Percentiles rank a stretch among this genome's conserved stretches.
Evolutionary conservation across 306 rosid genomes (phyloP).

Genomic region (Quercus rubra): DNA sequence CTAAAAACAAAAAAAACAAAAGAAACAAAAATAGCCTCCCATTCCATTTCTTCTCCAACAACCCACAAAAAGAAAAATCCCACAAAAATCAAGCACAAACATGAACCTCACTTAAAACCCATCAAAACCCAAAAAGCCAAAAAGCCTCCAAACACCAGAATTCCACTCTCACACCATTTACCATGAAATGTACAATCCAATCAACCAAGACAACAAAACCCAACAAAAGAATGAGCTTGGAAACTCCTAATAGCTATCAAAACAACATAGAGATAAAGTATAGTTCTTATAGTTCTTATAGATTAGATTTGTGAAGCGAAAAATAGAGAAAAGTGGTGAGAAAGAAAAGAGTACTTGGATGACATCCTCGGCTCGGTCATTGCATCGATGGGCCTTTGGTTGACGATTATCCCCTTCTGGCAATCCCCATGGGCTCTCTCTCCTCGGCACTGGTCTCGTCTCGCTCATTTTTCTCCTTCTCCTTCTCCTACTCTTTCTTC

Average conservation of each 20-base stretch:
- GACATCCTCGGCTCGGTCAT: constrained; percentile 87
- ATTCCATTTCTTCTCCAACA: background rate
- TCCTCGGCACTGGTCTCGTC: constrained; percentile 78
- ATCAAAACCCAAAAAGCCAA: constrained; percentile 1
- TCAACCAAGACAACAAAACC: background rate
- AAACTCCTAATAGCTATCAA: background rate
- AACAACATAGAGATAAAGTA: background rate
- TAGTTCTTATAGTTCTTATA: background rate
- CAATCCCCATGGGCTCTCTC: constrained; percentile 95
- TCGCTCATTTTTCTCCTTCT: constrained; percentile 45
- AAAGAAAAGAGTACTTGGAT: constrained; percentile 48
- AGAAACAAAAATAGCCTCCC: background rate
- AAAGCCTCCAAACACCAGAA: background rate
- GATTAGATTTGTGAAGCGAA: background rate
- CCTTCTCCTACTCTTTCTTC: background rate
- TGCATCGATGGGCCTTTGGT: constrained; percentile 94
- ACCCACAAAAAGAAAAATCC: background rate
- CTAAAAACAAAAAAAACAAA: background rate
- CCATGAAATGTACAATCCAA: background rate
- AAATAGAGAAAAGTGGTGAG: no score
- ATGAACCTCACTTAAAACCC: background rate
- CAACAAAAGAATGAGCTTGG: background rate
- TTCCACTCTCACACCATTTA: background rate
- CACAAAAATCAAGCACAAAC: background rate
- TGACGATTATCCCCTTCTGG: constrained; percentile 73